phyloP scores from a whole-genome alignment of 2,329 filamentous ascomycete genomes.

The Aspergillus sergii region DNA sequence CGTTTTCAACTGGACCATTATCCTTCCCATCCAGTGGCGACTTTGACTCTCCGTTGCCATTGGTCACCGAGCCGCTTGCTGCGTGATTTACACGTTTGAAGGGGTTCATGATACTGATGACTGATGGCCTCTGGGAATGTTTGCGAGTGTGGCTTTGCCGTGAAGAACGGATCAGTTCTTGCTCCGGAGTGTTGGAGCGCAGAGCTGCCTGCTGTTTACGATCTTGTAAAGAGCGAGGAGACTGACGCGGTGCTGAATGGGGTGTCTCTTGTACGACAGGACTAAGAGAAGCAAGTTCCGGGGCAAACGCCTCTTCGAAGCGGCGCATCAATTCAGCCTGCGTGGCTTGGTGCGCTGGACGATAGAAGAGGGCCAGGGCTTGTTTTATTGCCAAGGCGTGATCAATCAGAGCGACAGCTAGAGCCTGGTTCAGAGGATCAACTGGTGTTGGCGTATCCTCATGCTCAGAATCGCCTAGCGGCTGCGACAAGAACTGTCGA shows the following conservation, averaged over 20 bases:
- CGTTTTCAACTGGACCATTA: constrained; percentile 20
- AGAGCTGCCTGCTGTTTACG: constrained; percentile 26
- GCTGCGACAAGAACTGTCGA: constrained; percentile 68
- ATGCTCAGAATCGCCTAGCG: constrained; percentile 39
- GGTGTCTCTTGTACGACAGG: constrained; percentile 41
- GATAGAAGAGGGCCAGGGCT: constrained; percentile 69
- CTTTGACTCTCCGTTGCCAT: constrained; percentile 32
- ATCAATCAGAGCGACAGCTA: constrained; percentile 83
- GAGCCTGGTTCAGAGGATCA: constrained; percentile 70
- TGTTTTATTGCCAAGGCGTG: constrained; percentile 87
- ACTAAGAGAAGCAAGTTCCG: constrained; percentile 66
- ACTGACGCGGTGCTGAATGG: constrained; percentile 48
- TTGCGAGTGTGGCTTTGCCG: constrained; percentile 35
- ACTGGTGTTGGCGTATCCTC: constrained; percentile 53
- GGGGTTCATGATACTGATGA: constrained; percentile 47
- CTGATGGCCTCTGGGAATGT: constrained; percentile 39
- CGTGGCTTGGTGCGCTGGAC: constrained; percentile 57
- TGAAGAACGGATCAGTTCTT: constrained; percentile 37
- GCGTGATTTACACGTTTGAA: constrained; percentile 45
- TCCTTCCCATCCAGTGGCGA: constrained; percentile 26
- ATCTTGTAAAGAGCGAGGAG: constrained; percentile 29
- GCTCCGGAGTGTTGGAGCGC: constrained; percentile 39
- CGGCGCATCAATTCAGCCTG: constrained; percentile 41
- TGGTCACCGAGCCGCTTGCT: constrained; percentile 39
- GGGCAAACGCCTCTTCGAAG: constrained; percentile 53